A percentile compares a stretch with the other conserved stretches of the same genome.
These are phyloP conservation scores for Alternaria alternata DNA, from an alignment of 2,329 filamentous ascomycete species.

Conservation along the genomic window DNA sequence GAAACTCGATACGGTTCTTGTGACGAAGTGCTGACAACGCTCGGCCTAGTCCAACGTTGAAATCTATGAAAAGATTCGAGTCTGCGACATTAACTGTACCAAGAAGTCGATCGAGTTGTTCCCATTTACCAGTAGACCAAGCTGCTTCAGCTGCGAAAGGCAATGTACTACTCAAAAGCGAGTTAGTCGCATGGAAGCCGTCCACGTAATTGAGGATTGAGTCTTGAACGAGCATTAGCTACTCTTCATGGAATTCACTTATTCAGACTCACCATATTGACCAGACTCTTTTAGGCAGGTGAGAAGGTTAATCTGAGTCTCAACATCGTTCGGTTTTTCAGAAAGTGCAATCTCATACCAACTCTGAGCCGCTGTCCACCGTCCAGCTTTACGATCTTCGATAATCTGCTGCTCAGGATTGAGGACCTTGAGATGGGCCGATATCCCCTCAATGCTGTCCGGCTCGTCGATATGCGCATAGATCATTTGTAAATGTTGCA, in stretches of 20 bases:
- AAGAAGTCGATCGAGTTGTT: slow-evolving; percentile 72
- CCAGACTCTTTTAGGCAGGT: slow-evolving; percentile 94
- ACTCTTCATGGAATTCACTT: slow-evolving; percentile 10
- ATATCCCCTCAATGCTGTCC: slow-evolving; percentile 94
- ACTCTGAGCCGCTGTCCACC: slow-evolving; percentile 93
- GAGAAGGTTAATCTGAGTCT: slow-evolving; percentile 83
- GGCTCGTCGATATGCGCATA: slow-evolving; percentile 98
- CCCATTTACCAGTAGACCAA: slow-evolving; percentile 88
- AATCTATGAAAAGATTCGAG: slow-evolving; percentile 63
- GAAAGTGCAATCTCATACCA: slow-evolving; percentile 95
- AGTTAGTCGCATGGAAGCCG: slow-evolving; percentile 64
- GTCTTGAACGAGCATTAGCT: slow-evolving; percentile 61
- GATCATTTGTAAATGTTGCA: slow-evolving; percentile 86
- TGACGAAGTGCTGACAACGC: slow-evolving; percentile 68
- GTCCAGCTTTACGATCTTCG: slow-evolving; percentile 88
- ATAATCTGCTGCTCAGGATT: slow-evolving; percentile 93
- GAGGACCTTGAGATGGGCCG: slow-evolving; percentile 83
- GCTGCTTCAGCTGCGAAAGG: slow-evolving; percentile 90
- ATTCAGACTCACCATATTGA: slow-evolving; percentile 74
- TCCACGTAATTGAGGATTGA: slow-evolving; percentile 87
- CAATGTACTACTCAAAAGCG: slow-evolving; percentile 62
- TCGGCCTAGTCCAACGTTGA: slow-evolving; percentile 82
- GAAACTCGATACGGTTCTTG: slow-evolving; percentile 62
- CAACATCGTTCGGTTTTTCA: slow-evolving; percentile 76
- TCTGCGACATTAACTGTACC: slow-evolving; percentile 54